Conservation (phyloP, 2,329 filamentous ascomycete genomes). For the Paramyrothecium roridum region DNA sequence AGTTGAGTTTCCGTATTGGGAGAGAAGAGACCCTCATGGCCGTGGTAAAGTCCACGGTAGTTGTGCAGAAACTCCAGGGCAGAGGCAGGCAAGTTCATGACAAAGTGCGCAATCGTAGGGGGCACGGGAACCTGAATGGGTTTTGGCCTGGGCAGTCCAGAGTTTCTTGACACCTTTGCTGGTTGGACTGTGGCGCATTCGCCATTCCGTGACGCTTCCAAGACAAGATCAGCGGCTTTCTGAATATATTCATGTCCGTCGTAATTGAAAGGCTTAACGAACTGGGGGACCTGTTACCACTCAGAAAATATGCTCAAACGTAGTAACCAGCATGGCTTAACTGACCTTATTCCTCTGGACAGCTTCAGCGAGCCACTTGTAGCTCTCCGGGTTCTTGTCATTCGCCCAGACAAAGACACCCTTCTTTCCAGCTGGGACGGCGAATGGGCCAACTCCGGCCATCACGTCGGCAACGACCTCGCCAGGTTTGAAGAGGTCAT, state of each 20-base stretch:
- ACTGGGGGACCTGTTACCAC: constrained; percentile 51
- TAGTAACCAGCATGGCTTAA: constrained; percentile 3
- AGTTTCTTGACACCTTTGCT: constrained; percentile 32
- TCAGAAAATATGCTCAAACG: too few species aligned
- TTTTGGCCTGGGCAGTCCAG: constrained; percentile 30
- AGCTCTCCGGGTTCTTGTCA: constrained; percentile 92
- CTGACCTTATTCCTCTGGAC: constrained; percentile 75
- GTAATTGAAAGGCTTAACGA: constrained; percentile 74
- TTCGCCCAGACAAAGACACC: constrained; percentile 94
- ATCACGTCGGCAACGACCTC: constrained; percentile 95
- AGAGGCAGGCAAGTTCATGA: constrained; percentile 94
- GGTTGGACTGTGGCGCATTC: constrained; percentile 53
- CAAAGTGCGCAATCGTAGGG: constrained; percentile 81
- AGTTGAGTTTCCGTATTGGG: constrained; percentile 58
- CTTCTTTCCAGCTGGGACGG: constrained; percentile 85
- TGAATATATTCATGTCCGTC: constrained; percentile 83
- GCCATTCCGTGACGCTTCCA: constrained; percentile 44
- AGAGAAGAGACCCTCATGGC: constrained; percentile 62
- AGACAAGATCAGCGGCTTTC: constrained; percentile 59
- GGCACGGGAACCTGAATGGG: constrained; percentile 55
- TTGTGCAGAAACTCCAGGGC: constrained; percentile 77
- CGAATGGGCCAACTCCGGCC: constrained; percentile 95
- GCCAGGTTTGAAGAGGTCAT: constrained; percentile 72
- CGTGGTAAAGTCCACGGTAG: constrained; percentile 72
- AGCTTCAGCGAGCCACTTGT: constrained; percentile 66